Conservation (phyloP, 495 filamentous ascomycete species). For the Penicillium paradoxum region DNA sequence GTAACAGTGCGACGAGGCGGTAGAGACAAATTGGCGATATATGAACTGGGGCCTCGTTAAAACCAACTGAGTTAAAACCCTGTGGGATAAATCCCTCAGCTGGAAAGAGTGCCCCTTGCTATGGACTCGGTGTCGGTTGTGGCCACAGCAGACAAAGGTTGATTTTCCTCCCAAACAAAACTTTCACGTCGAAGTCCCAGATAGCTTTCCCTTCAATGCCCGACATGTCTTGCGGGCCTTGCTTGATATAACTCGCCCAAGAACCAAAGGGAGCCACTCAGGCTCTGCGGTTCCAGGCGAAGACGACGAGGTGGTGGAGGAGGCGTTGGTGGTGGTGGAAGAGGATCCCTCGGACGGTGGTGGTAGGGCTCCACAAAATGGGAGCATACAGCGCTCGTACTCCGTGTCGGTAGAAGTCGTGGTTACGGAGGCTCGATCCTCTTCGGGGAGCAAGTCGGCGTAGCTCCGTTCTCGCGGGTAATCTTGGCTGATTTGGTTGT, state of each 20-base stretch:
- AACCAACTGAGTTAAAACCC: constrained; percentile 1
- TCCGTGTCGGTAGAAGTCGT: not conserved
- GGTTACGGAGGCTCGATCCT: not conserved
- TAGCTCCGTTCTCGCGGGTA: not conserved
- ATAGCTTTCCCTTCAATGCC: not conserved
- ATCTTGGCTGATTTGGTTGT: not conserved
- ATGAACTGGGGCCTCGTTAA: constrained; percentile 3
- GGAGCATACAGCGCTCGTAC: not conserved
- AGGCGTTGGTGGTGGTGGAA: not conserved
- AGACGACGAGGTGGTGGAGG: not conserved
- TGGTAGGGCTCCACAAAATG: not conserved
- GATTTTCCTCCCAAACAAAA: not conserved
- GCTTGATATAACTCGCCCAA: not conserved
- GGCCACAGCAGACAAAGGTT: not conserved
- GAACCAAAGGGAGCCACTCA: not conserved
- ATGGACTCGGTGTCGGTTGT: not conserved
- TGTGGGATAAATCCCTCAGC: not conserved
- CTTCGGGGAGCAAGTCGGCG: not conserved
- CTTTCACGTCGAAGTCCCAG: not conserved
- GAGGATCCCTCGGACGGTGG: not conserved
- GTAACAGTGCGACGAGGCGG: not conserved
- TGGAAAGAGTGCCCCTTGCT: constrained; percentile 3
- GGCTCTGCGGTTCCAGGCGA: not conserved
- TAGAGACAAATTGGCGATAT: not conserved
- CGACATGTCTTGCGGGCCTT: not conserved